Base-by-base conservation (phyloP, 371 early-diverging fungal species). In the Astathelohania contejeani region DNA sequence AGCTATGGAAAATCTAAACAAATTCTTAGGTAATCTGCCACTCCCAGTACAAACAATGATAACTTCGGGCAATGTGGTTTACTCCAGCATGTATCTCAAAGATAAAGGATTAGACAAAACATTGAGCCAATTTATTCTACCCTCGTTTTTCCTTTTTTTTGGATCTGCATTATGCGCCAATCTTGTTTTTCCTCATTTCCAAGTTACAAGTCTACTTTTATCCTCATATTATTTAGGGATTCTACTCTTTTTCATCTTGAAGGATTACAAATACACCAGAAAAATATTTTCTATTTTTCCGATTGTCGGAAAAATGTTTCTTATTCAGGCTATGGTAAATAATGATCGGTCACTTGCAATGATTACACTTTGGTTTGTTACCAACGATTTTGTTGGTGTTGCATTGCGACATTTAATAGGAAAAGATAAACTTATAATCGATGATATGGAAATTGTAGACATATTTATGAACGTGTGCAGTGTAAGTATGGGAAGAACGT, bases 121-220 rank as follows among this genome's bases (percentile, higher is more conserved):
- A n/a, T n/a, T n/a, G n/a, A n/a, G n/a, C n/a, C 35, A 42, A 9
- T 14, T 67, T 9, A 16, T 67, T 12, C 23, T 62, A 38, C 63
- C 67, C 18, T 49, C 38, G 10, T 26, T 67, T 2, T 23, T 58
- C 20, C 14, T 16, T 4, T 43, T 40, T 32, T 62, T 57, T 46
- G 43, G 50, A 6, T 43, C 54, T 10, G 45, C 57, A n/a, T n/a
- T 67, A 20, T 35, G 53, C 20, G 60, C 59, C 14, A 67, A 67
- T 44, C 19, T 53, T 22, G 46, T 56, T 27, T 53, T 54, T 40
- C 45, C 42, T 19, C 35, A 53, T 35, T 49, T 56, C 19, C 18
- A 16, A 10, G 14, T 63, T 22, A 44, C 53, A 12, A 2, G 4
- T n/a, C 27, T 16, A 16, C 18, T 38, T 24, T 38, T 61, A 24